Conservation (phyloP, 495 filamentous ascomycete genomes). For the Hypoxylon intermedium region DNA sequence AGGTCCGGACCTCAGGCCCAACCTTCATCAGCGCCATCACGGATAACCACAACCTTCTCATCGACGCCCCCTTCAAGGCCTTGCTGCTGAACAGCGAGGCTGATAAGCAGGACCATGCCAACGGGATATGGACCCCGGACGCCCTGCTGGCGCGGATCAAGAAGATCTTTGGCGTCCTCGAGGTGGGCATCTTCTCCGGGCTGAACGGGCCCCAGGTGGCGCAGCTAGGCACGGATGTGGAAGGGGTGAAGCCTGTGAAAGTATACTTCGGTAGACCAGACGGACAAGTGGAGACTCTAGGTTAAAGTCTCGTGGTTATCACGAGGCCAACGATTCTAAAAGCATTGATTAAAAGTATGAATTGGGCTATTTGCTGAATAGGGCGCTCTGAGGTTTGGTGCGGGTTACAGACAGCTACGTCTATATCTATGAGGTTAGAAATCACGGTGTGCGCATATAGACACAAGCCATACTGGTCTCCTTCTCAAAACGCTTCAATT, state of each 20-base stretch:
- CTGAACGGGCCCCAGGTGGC: slow-evolving; percentile 72
- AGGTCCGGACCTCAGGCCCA: slow-evolving; percentile 69
- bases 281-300: slow-evolving; percentile 63
- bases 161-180: slow-evolving; percentile 82
- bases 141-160: slow-evolving; percentile 75
- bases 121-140: slow-evolving; percentile 79
- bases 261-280: slow-evolving; percentile 95
- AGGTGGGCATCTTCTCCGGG: slow-evolving; percentile 90
- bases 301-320: slow-evolving; percentile 6
- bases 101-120: slow-evolving; percentile 57
- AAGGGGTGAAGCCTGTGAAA: slow-evolving; percentile 89
- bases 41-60: slow-evolving; percentile 91
- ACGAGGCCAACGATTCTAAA: not conserved
- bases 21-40: slow-evolving; percentile 82
- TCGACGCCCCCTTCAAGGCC: slow-evolving; percentile 85
- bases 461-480: not conserved
- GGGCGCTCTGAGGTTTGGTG: no score
- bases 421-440: no score
- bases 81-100: slow-evolving; percentile 70
- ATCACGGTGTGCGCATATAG: no score
- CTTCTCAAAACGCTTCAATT: slow-evolving; percentile 19
- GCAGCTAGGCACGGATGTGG: slow-evolving; percentile 60
- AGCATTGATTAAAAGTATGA: not conserved
- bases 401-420: not conserved
- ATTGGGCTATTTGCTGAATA: not conserved